Evolutionary conservation across 2,329 filamentous ascomycete genomes (phyloP).

Genomic region (Fulvia fulva): DNA sequence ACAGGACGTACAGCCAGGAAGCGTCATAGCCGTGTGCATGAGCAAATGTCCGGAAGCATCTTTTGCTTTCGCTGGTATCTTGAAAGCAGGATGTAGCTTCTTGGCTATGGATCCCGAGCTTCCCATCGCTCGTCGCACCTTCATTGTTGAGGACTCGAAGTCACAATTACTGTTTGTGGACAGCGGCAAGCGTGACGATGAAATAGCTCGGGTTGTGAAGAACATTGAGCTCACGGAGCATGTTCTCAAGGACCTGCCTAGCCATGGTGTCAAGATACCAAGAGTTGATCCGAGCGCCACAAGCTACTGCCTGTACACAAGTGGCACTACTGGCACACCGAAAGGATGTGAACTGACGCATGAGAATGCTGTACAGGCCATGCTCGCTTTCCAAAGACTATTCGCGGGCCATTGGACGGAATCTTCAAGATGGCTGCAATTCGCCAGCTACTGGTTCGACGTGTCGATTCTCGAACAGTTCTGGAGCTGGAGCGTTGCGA

Average conservation of each 20-base stretch:
- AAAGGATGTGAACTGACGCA: constrained; percentile 89
- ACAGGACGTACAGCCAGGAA: constrained; percentile 51
- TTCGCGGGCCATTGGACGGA: constrained; percentile 71
- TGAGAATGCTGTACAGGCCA: constrained; percentile 81
- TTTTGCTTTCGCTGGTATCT: constrained; percentile 73
- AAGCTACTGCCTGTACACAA: constrained; percentile 84
- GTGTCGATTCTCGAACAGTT: constrained; percentile 91
- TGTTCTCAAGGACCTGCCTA: constrained; percentile 16
- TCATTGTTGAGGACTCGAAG: constrained; percentile 71
- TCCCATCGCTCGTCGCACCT: constrained; percentile 67
- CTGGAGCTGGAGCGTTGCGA: constrained; percentile 91
- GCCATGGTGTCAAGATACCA: constrained; percentile 35
- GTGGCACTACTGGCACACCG: constrained; percentile 78
- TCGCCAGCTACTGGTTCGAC: constrained; percentile 91
- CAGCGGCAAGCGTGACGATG: constrained; percentile 8
- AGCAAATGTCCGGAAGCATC: constrained; percentile 82
- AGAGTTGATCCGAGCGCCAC: constrained; percentile 50
- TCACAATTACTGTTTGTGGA: constrained; percentile 49
- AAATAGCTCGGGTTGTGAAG: constrained; percentile 9
- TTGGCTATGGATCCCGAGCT: constrained; percentile 74
- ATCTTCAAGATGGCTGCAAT: constrained; percentile 80
- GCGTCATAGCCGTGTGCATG: constrained; percentile 72
- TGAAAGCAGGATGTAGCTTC: constrained; percentile 79
- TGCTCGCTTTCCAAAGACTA: constrained; percentile 77
- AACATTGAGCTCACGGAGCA: constrained; percentile 17